Evolutionary conservation across 2,329 filamentous ascomycete genomes (phyloP), one percentile per base, ranked within the genome.

Genomic region (Beauveria sp.): DNA sequence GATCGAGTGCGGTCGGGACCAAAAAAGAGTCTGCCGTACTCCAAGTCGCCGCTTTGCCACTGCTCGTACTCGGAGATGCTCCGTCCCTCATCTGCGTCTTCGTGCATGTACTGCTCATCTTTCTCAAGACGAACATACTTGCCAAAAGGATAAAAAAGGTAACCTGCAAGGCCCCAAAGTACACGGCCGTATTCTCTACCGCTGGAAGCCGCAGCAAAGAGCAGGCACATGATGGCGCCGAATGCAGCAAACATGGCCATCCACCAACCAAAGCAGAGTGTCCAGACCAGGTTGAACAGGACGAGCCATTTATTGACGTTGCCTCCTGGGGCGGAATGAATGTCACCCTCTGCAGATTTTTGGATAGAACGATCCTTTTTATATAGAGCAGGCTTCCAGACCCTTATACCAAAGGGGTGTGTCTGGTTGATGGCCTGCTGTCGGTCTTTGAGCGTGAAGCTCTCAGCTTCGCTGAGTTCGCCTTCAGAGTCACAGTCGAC

Each of bases 31-130:
- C 93, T 85, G 3, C 94, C 94, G 72, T 97, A 92, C 74, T 99
- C 94, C 40, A 99, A 83, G 70, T 99, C 94, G 55, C 94, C 94
- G 70, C 87, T 97, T 76, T 99, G 94, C 94, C 94, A 99, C 75
- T 96, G 92, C 73, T 99, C 94, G 71, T 99, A 99, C 77, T 99
- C 94, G 69, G 91, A 96, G 70, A 99, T 97, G 76, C 92, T 97
- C 70, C 94, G 86, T 22, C 94, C 94, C 75, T 99, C 94, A 46
- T 93, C 92, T 70, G 94, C 86, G 69, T 99, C 94, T 76, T 99
- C 94, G 63, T 97, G 90, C 53, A 91, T 80, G 71, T 99, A 99
- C 48, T 90, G 89, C 70, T 97, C 94, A 67, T 99, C 94, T 72
- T 93, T 90, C 71, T 96, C 88, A 43, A 99, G 82, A 52, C 92